These are phyloP conservation scores for Primulina tabacum DNA, from an alignment of 257 asterid species.

Conservation along the genomic window DNA sequence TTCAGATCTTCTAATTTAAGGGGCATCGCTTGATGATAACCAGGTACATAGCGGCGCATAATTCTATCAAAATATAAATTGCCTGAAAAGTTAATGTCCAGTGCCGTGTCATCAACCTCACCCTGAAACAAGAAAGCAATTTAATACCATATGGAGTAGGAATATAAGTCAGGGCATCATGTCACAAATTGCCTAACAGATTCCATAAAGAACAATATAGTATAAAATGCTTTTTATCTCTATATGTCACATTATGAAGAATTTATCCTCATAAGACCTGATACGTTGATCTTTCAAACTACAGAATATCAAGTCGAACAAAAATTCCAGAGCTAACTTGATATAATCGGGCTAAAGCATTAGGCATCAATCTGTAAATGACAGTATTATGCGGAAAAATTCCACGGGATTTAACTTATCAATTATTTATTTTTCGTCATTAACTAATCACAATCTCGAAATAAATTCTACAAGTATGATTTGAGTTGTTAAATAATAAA, in stretches of 20 bases:
- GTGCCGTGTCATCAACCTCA: constrained; percentile 88
- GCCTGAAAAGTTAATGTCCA: constrained; percentile 98
- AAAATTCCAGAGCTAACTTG: background rate
- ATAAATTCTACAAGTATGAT: no score
- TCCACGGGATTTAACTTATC: background rate
- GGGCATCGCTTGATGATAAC: constrained; percentile 71
- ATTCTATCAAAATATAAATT: constrained; percentile 79
- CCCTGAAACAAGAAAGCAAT: constrained; percentile 57
- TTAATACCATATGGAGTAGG: constrained; percentile 24
- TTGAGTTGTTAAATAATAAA: no score
- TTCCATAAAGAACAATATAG: background rate
- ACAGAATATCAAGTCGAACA: constrained; percentile 8
- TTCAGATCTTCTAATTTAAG: constrained; percentile 79
- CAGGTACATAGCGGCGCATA: constrained; percentile 83
- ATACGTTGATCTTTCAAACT: constrained; percentile 4
- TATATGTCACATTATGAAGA: background rate
- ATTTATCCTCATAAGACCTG: constrained; percentile 6
- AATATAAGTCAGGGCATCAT: constrained; percentile 4
- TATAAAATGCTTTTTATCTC: constrained; percentile 19
- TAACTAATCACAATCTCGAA: constrained; percentile 10
- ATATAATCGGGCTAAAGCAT: constrained; percentile 9
- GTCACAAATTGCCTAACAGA: constrained; percentile 8
- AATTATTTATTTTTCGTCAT: background rate
- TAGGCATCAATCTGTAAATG: background rate
- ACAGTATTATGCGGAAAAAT: no score